phyloP scores from a whole-genome alignment of 371 early-diverging fungal species.

The Actinomortierella ambigua region DNA sequence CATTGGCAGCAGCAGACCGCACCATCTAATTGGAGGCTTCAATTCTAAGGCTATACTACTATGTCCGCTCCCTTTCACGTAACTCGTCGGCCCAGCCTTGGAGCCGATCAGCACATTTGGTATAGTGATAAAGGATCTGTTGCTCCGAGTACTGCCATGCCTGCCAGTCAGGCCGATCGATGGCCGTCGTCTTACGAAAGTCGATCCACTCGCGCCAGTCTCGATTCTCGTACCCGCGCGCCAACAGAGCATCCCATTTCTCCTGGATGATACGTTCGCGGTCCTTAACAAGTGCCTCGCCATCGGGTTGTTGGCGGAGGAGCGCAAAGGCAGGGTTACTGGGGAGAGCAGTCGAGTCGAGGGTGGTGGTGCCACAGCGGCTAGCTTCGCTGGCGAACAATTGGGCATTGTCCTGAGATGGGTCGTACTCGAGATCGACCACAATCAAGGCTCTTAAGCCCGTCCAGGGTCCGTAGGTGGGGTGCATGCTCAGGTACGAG shows the following conservation, averaged over 20 bases:
- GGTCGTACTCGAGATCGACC: slow-evolving; percentile 37
- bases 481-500: slow-evolving; percentile 41
- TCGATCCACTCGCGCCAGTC: slow-evolving; percentile 43
- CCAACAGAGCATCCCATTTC: slow-evolving; percentile 24
- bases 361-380: slow-evolving; percentile 24
- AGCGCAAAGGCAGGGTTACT: slow-evolving; percentile 27
- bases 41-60: no score
- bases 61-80: no score
- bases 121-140: slow-evolving; percentile 39
- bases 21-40: no score
- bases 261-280: slow-evolving; percentile 17
- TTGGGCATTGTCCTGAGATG: slow-evolving; percentile 19
- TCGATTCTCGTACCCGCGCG: slow-evolving; percentile 30
- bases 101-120: no score
- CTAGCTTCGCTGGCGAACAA: slow-evolving; percentile 15
- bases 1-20: no score
- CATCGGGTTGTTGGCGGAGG: background rate
- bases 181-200: slow-evolving; percentile 23
- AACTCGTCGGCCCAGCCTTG: no score
- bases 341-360: slow-evolving; percentile 27
- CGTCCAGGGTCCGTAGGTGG: slow-evolving; percentile 42
- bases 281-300: slow-evolving; percentile 8
- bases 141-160: slow-evolving; percentile 36
- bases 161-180: slow-evolving; percentile 25
- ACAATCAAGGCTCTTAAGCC: slow-evolving; percentile 37